Base-by-base conservation (phyloP, 2,329 filamentous ascomycete genomes). In the Elsinoe necatrix region DNA sequence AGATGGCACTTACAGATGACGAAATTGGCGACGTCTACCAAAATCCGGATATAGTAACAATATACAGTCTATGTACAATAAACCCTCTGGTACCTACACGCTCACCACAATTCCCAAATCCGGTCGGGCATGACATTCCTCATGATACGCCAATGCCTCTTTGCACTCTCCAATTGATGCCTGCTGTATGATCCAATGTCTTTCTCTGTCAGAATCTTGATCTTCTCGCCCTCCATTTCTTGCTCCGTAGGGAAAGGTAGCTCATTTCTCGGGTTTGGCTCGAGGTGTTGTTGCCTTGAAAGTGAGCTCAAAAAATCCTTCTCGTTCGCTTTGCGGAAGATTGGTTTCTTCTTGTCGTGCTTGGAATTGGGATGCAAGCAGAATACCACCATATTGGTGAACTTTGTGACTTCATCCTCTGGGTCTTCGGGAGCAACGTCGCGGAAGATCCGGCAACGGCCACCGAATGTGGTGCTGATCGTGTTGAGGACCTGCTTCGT, bases 361-460 rank as follows among this genome's bases (percentile, higher is more conserved):
- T 48, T 41, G 8, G 35, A 52, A 23, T 73, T 68, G 9, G 73
- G 76, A 72, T 90, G 92, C 58, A 81, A 84, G 77, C 93, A 98
- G 75, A 96, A 96, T 59, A 97, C 83, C 47, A 97, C 87, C 80
- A 97, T 89, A 75, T 98, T 98, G 68, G 90, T 89, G 69, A 97
- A 96, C 67, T 95, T 88, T 1, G 59, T 54, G 25, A 74, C 72
- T 1, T 75, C 76, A 16, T 75, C 70, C 41, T 73, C 67, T 34
- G 76, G 74, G 20, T 81, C 70, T 7, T 55, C 41, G 0, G 77
- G 72, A 3, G 82, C 77, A 23, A 80, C 77, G 72, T 98, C 93
- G 60, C 93, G 85, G 79, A 90, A 98, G 64, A 95, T 82, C 59
- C 90, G 87, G 72, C 93, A 98, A 3, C 67, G 63, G 20, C 83